A percentile compares a stretch with the other conserved stretches of the same genome.
Evolutionary conservation across 495 filamentous ascomycete genomes (phyloP).

Genomic region (Friedmanniomyces simplex): DNA sequence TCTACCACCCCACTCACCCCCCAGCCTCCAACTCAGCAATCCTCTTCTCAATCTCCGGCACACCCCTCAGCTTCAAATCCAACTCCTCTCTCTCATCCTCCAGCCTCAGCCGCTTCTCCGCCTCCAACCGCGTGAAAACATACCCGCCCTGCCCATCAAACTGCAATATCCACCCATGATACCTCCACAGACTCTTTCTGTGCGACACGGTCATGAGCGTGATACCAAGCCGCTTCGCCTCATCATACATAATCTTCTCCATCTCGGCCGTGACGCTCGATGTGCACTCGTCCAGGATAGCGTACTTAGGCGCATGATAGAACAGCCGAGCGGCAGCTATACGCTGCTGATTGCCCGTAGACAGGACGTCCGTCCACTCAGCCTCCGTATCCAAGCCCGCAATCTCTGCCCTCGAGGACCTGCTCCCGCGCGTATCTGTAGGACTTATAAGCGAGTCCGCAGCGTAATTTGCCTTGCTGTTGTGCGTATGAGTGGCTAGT

Average conservation of each 20-base stretch:
- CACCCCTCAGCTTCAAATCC: conserved; percentile 67
- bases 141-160: conserved; percentile 91
- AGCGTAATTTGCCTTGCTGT: not conserved
- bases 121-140: conserved; percentile 83
- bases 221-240: conserved; percentile 78
- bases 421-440: not conserved
- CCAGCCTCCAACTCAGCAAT: conserved; percentile 60
- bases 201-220: conserved; percentile 96
- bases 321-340: conserved; percentile 95
- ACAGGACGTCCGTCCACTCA: conserved; percentile 89
- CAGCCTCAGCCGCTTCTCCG: conserved; percentile 69
- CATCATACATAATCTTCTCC: conserved; percentile 94
- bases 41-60: conserved; percentile 78
- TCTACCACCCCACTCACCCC: not conserved
- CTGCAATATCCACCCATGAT: conserved; percentile 85
- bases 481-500: conserved; percentile 60
- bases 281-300: conserved; percentile 95
- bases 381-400: conserved; percentile 89
- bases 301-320: conserved; percentile 85
- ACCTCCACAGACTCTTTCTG: conserved; percentile 86
- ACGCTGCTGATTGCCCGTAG: conserved; percentile 87
- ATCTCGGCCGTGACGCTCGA: conserved; percentile 85
- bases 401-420: not conserved
- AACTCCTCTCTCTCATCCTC: conserved; percentile 98
- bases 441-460: not conserved